phyloP scores from a whole-genome alignment of 1,139 yeast genomes.

The Lodderomyces orthopsilosis region DNA sequence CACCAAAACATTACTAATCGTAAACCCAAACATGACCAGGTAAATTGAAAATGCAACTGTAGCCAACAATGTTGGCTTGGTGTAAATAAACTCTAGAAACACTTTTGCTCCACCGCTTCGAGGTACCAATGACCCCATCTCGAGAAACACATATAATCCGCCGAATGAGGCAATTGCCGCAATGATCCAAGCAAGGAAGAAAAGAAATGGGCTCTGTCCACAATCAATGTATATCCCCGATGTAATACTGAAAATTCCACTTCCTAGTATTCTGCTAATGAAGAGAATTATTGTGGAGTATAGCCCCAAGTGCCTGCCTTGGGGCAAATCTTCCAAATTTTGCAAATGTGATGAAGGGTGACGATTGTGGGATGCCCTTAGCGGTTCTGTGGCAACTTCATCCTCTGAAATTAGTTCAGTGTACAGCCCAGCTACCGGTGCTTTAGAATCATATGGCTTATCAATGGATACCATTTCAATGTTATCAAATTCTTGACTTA shows the following conservation, averaged over 20 bases:
- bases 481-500: not conserved
- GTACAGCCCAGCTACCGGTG: not conserved
- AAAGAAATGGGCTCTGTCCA: conserved; percentile 62
- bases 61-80: conserved; percentile 55
- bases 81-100: conserved; percentile 63
- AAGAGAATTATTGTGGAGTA: conserved; percentile 63
- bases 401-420: not conserved
- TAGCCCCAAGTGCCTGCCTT: conserved; percentile 70
- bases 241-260: conserved; percentile 74
- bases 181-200: conserved; percentile 58
- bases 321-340: conserved; percentile 58
- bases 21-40: conserved; percentile 61
- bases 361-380: not conserved
- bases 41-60: conserved; percentile 58
- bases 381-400: not conserved
- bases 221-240: conserved; percentile 63
- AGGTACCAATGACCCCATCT: conserved; percentile 67
- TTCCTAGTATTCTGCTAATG: conserved; percentile 69
- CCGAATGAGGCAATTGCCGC: conserved; percentile 63
- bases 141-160: conserved; percentile 64
- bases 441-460: not conserved
- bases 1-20: conserved; percentile 62
- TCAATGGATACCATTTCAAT: conserved; percentile 13
- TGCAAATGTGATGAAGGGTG: conserved; percentile 17
- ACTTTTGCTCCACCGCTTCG: conserved; percentile 75